Percentiles rank a stretch among this genome's conserved stretches.
These are phyloP conservation scores for Xylaria hypoxylon DNA, from an alignment of 2,329 filamentous ascomycete species.

Conservation along the genomic window DNA sequence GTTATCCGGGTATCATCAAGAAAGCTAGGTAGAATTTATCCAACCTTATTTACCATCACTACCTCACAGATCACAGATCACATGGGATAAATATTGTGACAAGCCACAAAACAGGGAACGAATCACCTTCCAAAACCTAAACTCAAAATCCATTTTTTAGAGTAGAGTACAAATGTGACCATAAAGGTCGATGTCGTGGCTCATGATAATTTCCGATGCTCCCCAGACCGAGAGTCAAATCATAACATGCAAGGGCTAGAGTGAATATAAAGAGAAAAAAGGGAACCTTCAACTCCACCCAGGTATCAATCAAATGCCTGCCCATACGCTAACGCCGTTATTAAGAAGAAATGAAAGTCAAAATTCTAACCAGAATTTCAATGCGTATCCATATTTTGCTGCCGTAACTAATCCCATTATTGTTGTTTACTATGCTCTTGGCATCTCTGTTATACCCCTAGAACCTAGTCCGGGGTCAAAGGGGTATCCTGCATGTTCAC, in stretches of 20 bases:
- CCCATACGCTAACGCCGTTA: conserved; percentile 29
- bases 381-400: conserved; percentile 12
- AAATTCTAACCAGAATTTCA: conserved; percentile 9
- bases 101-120: background rate
- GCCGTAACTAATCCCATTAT: background rate
- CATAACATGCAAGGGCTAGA: conserved; percentile 22
- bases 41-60: background rate
- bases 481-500: conserved; percentile 39
- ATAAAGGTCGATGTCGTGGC: conserved; percentile 28
- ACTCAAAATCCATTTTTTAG: conserved; percentile 14
- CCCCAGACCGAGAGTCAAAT: conserved; percentile 19
- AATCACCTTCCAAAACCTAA: conserved; percentile 1
- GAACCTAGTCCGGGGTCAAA: conserved; percentile 35
- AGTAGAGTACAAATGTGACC: conserved; percentile 28
- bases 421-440: conserved; percentile 4
- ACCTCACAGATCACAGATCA: background rate
- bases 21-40: conserved; percentile 2
- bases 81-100: background rate
- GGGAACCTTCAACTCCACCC: conserved; percentile 30
- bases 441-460: conserved; percentile 6
- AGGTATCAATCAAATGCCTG: conserved; percentile 40
- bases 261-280: conserved; percentile 6
- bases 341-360: conserved; percentile 13
- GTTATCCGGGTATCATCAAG: conserved; percentile 5
- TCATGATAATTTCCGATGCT: conserved; percentile 34